These are phyloP conservation scores for Kwoniella mangroviensis DNA, from an alignment of 768 basidiomycete genomes.

Conservation along the genomic window DNA sequence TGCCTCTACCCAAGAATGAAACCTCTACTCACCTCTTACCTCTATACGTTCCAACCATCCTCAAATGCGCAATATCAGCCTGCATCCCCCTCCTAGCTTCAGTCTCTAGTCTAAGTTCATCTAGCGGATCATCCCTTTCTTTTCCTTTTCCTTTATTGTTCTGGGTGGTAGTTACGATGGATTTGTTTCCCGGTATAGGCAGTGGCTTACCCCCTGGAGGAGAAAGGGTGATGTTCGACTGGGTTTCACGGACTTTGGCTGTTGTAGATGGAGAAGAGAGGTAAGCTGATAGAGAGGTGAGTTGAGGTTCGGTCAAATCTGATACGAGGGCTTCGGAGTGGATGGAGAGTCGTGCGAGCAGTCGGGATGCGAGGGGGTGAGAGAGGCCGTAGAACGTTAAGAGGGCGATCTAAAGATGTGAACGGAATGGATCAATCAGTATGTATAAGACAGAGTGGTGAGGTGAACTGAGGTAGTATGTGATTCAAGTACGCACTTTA, in stretches of 20 bases:
- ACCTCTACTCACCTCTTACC: constrained; percentile 73
- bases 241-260: constrained; percentile 68
- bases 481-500: constrained; percentile 65
- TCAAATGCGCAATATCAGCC: constrained; percentile 90
- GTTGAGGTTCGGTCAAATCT: constrained; percentile 80
- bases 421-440: neutral
- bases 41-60: constrained; percentile 91
- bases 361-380: constrained; percentile 70
- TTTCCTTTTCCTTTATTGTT: constrained; percentile 20
- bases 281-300: constrained; percentile 90
- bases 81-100: constrained; percentile 79
- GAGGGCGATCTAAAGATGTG: constrained; percentile 73
- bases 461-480: too few species aligned
- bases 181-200: constrained; percentile 6
- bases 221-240: constrained; percentile 64
- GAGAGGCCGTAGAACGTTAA: constrained; percentile 89
- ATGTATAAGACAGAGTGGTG: neutral
- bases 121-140: constrained; percentile 65
- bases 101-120: constrained; percentile 79
- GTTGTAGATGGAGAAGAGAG: constrained; percentile 86
- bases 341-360: constrained; percentile 90
- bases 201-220: constrained; percentile 26
- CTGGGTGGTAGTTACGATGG: neutral
- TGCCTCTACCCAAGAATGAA: too few species aligned
- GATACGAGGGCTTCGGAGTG: constrained; percentile 81